Evolutionary conservation across 1,284 basidiomycete genomes (phyloP), one percentile per base, ranked within the genome.

Genomic region (Pascua guehoae): DNA sequence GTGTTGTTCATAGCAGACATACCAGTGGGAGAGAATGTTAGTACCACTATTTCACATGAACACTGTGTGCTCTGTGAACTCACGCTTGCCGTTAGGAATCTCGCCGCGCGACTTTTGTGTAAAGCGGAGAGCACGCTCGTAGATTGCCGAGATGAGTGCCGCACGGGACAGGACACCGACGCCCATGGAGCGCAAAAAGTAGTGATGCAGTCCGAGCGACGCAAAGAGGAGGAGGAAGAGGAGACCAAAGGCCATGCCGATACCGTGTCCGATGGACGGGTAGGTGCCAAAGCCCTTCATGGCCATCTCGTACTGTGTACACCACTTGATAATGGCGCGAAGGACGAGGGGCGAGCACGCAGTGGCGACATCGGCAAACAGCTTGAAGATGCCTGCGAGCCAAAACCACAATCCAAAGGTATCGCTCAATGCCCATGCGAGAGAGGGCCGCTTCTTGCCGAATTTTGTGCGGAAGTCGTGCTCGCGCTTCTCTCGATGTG

Each of bases 141-240:
- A 98, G 54, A 97, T 88, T 10, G 88, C 87, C 0, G 89, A 86
- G 67, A 97, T 96, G 54, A 97, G 83, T 0, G 91, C 92, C 4
- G 87, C 86, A 47, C 93, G 86, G 5, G 90, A 72, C 17, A 95
- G 82, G 10, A 96, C 91, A 53, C 91, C 91, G 4, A 85, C 83
- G 0, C 84, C 84, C 43, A 84, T 83, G 32, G 82, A 81, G 32
- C 70, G 68, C 45, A 67, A 50, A 68, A 80, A 80, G 77, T 88
- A 92, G 64, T 92, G 90, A 65, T 93, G 85, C 7, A 83, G 82
- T 66, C 84, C 84, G 50, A 91, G 68, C 0, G 88, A 89, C 0
- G 85, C 74, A 32, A 87, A 66, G 37, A 89, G 53, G 68, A 92
- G 87, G 67, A 96, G 79, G 40, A 78, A 75, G 60, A 93, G 81